These are phyloP conservation scores for Teunomyces stri DNA, from an alignment of 805 yeast genomes.

Conservation along the genomic window DNA sequence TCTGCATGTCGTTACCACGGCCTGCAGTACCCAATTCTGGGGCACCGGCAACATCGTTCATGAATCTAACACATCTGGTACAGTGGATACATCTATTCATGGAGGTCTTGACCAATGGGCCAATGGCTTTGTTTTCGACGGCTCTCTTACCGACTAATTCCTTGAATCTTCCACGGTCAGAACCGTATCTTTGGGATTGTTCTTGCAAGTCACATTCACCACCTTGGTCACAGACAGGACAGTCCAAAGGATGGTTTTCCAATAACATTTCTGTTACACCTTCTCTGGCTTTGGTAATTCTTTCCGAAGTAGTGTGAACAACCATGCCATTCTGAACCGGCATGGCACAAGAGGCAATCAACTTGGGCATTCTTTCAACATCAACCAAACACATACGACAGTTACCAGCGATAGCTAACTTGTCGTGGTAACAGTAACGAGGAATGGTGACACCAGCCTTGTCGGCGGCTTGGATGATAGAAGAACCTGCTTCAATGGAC, in stretches of 20 bases:
- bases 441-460: conserved; percentile 87
- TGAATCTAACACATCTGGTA: conserved; percentile 85
- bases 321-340: conserved; percentile 92
- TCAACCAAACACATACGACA: conserved; percentile 93
- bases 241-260: conserved; percentile 88
- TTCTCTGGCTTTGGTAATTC: conserved; percentile 80
- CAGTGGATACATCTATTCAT: conserved; percentile 94
- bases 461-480: conserved; percentile 88
- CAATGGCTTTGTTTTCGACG: conserved; percentile 85
- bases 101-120: conserved; percentile 84
- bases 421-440: conserved; percentile 88
- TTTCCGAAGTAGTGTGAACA: conserved; percentile 72
- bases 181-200: conserved; percentile 77
- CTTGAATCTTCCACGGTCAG: conserved; percentile 81
- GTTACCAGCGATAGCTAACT: conserved; percentile 86
- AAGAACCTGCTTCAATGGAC: conserved; percentile 78
- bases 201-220: conserved; percentile 94
- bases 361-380: conserved; percentile 84
- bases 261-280: conserved; percentile 87
- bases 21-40: conserved; percentile 88
- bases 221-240: conserved; percentile 93
- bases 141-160: conserved; percentile 86
- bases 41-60: conserved; percentile 91
- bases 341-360: conserved; percentile 88
- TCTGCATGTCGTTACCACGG: conserved; percentile 89